Base-by-base conservation (phyloP, 768 basidiomycete species). In the Hericium coralloides region DNA sequence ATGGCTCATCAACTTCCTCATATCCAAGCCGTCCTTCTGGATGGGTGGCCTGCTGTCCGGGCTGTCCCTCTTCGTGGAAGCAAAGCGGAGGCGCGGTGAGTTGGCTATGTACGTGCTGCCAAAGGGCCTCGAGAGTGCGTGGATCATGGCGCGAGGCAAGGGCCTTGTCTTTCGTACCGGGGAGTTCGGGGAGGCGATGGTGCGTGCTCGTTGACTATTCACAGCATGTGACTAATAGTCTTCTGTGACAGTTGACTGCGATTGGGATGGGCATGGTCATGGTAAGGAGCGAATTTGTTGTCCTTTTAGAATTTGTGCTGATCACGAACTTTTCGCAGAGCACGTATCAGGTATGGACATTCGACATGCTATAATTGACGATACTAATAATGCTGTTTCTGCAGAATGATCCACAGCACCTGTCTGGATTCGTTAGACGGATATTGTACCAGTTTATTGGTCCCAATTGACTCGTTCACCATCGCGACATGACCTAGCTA, bases 191-290 rank as follows among this genome's bases (percentile, higher is more conserved):
- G 87, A 85, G 65, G 76, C 77, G 49, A 65, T 87, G 65, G 79
- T 87, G 65, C 71, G 82, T 71, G 53, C 37, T 48, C 25, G 52
- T 59, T 54, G 38, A 8, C 25, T n/a, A 14, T 45, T 2, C 54
- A 43, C 14, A 18, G 37, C 55, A 37, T 53, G 2, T 18, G 37
- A 22, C 18, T 43, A 49, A 59, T 12, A 14, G 38, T n/a, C 60
- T 59, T 50, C 15, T 2, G 43, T 55, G 15, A 49, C 52, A 80
- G 78, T 68, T 89, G 49, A 83, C 84, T 8, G 83, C 85, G 2
- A 75, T 87, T 56, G 92, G 87, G 12, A 92, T 94, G 87, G 86
- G 84, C 6, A 90, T 97, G 91, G 89, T 95, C 39, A 88, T 93
- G 90, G 86, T 83, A 9, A 31, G 31, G 59, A 56, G 82, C 38